These are phyloP conservation scores for Aureobasidium sp. DNA, from an alignment of 2,329 filamentous ascomycete genomes.

Conservation along the genomic window DNA sequence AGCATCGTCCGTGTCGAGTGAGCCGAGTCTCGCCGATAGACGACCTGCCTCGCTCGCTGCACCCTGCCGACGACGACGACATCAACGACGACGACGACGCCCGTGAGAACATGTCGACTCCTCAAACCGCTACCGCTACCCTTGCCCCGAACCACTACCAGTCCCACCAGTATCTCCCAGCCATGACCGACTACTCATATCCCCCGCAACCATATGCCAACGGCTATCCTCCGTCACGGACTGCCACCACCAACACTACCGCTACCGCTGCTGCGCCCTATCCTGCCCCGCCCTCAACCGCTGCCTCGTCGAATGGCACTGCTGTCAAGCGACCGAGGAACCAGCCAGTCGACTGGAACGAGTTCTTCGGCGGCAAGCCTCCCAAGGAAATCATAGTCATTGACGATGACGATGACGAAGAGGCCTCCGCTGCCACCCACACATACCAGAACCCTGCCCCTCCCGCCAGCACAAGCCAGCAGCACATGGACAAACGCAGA, in stretches of 20 bases:
- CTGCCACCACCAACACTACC: slow-evolving; percentile 22
- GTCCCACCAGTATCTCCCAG: slow-evolving; percentile 35
- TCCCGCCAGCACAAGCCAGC: slow-evolving; percentile 21
- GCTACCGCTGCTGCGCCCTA: slow-evolving; percentile 20
- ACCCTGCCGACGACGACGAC: slow-evolving; percentile 1
- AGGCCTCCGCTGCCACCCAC: slow-evolving; percentile 17
- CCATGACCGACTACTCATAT: slow-evolving; percentile 20
- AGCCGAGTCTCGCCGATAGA: not conserved
- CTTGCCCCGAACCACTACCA: slow-evolving; percentile 31
- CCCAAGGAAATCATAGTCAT: slow-evolving; percentile 48
- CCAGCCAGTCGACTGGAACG: slow-evolving; percentile 30
- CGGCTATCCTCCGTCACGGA: slow-evolving; percentile 33
- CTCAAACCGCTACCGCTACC: slow-evolving; percentile 38
- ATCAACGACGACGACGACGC: slow-evolving; percentile 5
- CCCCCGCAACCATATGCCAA: slow-evolving; percentile 24
- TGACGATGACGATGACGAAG: slow-evolving; percentile 36
- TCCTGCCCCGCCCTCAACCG: not conserved
- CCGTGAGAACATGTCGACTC: slow-evolving; percentile 33
- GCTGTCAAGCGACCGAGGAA: slow-evolving; percentile 17
- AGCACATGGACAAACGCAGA: slow-evolving; percentile 64
- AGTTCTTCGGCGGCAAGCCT: slow-evolving; percentile 31
- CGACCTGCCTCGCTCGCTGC: not conserved
- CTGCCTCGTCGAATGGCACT: slow-evolving; percentile 8
- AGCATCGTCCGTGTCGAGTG: not conserved
- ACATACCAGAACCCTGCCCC: slow-evolving; percentile 19